Conservation (phyloP, 2,329 filamentous ascomycete genomes). For the Botrytis byssoidea region DNA sequence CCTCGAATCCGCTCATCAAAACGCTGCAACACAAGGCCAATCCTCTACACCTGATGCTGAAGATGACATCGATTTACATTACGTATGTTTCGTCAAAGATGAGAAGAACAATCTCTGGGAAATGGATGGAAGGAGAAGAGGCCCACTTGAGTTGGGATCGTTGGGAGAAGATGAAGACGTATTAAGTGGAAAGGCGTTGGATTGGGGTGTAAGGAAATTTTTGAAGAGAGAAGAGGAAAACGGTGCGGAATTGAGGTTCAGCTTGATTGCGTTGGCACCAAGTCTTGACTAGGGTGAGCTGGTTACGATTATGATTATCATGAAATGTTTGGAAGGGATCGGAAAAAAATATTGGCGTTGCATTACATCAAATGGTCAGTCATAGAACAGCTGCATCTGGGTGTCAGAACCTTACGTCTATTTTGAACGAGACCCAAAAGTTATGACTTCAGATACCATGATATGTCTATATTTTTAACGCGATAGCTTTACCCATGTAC, state of each 20-base stretch:
- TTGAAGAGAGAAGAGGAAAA: conserved; percentile 33
- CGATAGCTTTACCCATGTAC: not conserved
- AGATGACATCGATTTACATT: conserved; percentile 85
- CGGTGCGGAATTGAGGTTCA: conserved; percentile 37
- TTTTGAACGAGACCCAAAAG: not conserved
- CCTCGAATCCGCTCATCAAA: conserved; percentile 76
- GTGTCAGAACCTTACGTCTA: not conserved
- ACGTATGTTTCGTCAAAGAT: conserved; percentile 89
- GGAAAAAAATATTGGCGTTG: not conserved
- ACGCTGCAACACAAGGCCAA: conserved; percentile 78
- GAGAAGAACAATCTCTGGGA: conserved; percentile 65
- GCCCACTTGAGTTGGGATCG: conserved; percentile 46
- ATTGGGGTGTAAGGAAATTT: conserved; percentile 57
- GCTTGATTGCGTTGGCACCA: conserved; percentile 35
- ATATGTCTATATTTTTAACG: not conserved
- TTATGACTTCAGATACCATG: not conserved
- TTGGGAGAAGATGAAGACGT: conserved; percentile 66
- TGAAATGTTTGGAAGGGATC: not conserved
- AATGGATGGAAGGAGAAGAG: conserved; percentile 68
- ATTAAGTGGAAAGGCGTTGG: conserved; percentile 71
- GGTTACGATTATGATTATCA: conserved; percentile 19
- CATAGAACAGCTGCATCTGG: not conserved
- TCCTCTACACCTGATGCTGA: conserved; percentile 71
- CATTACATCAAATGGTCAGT: not conserved
- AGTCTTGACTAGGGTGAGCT: conserved; percentile 25